Conservation (phyloP, 768 basidiomycete species). For the Serendipita vermifera region DNA sequence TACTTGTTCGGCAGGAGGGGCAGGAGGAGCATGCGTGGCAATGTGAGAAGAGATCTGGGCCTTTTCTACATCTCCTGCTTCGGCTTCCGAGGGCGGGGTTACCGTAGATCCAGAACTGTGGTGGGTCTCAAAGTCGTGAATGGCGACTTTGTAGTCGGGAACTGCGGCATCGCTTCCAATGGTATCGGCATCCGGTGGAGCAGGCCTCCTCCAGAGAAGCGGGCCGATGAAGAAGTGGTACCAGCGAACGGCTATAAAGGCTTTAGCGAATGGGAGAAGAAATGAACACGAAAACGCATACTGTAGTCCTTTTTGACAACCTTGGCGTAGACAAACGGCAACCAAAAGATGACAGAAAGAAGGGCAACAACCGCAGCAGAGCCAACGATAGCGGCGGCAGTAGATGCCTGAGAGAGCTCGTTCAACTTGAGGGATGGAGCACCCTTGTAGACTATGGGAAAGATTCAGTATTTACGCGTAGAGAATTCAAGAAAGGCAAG, state of each 20-base stretch:
- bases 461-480: background rate
- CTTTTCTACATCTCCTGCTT: background rate
- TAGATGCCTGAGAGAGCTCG: conserved; percentile 20
- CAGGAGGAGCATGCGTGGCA: background rate
- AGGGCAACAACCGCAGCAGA: conserved; percentile 24
- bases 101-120: background rate
- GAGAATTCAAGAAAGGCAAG: background rate
- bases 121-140: too few relatives aligned
- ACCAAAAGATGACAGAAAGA: conserved; percentile 28
- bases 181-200: conserved; percentile 23
- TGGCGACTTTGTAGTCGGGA: conserved; percentile 22
- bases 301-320: conserved; percentile 31
- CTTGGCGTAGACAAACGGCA: conserved; percentile 29
- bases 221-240: conserved; percentile 33
- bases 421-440: conserved; percentile 27
- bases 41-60: background rate
- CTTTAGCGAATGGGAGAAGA: background rate
- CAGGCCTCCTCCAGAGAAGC: conserved; percentile 25
- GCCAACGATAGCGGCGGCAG: conserved; percentile 26
- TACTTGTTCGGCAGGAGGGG: background rate
- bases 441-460: conserved; percentile 25
- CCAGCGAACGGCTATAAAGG: conserved; percentile 21
- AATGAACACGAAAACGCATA: background rate
- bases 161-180: conserved; percentile 17
- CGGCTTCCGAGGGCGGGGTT: background rate